Base-by-base conservation (phyloP, 208 protist species). In the Balamuthia mandrillaris region DNA sequence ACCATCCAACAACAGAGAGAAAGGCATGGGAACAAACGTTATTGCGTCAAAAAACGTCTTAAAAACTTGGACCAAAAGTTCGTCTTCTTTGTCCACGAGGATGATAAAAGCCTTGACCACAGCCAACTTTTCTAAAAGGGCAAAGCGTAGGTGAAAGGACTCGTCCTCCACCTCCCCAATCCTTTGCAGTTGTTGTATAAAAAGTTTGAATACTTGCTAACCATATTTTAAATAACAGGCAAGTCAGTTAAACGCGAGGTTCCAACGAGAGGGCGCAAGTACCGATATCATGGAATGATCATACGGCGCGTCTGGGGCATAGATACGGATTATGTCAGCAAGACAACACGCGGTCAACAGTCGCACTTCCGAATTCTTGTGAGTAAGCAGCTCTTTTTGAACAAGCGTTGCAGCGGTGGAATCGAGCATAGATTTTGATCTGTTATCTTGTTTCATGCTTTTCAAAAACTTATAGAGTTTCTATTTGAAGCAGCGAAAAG, bases 321-420 rank as follows among this genome's bases (percentile, higher is more conserved):
- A 89, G 51, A 89, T 89, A 1, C 87, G 65, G n/a, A 89, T 81
- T 42, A 89, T 75, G 52, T 89, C 87, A 3, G 87, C 72, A 7
- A 89, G 66, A 24, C 58, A 54, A 58, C 87, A 89, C 21, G 87
- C 81, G 18, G 85, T 75, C n/a, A 89, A 65, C 2, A 89, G 63
- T 6, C 87, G 60, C 18, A 89, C 87, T 35, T 89, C 87, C 52
- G 84, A 70, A 56, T 85, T 83, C 51, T 81, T 81, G 61, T 89
- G 82, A 14, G 84, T 35, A 3, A 86, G 9, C 35, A 47, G 16
- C 7, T 82, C 75, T 16, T 65, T 61, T 31, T 82, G 75, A 51
- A 82, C 65, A 42, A 82, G 75, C 7, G 51, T 37, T 4, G 75
- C 75, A 27, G 75, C 75, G n/a, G n/a, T n/a, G n/a, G n/a, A n/a